phyloP scores from a whole-genome alignment of 1,139 yeast species.

The Meyerozyma sp. region DNA sequence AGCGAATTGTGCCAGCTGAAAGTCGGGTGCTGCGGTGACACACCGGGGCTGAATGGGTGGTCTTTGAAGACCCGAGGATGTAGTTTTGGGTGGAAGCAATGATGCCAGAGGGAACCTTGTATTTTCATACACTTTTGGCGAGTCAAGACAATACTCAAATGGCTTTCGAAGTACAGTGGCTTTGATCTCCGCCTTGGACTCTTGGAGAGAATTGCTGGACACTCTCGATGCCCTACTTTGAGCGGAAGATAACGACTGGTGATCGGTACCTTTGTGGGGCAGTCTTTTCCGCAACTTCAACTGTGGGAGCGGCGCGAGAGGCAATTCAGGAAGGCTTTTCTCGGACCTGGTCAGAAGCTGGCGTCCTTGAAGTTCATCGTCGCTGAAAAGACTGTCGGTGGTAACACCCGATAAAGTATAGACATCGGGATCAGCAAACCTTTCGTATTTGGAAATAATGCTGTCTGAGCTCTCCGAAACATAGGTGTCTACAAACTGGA shows the following conservation, averaged over 20 bases:
- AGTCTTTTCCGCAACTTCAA: background rate
- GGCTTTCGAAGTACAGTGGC: slow-evolving; percentile 24
- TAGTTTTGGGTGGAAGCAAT: slow-evolving; percentile 8
- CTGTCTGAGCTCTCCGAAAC: background rate
- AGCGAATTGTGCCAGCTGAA: background rate
- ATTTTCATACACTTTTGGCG: slow-evolving; percentile 24
- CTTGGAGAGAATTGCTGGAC: slow-evolving; percentile 1
- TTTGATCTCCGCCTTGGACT: slow-evolving; percentile 15
- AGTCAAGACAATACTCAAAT: slow-evolving; percentile 29
- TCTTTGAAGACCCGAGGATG: background rate
- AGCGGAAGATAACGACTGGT: background rate
- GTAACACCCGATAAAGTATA: background rate
- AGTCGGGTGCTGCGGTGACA: slow-evolving; percentile 1
- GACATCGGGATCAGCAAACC: background rate
- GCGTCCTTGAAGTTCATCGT: background rate
- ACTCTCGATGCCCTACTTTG: background rate
- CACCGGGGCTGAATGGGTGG: slow-evolving; percentile 1
- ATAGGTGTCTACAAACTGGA: slow-evolving; percentile 3
- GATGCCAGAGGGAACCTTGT: slow-evolving; percentile 19
- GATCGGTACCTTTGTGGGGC: background rate
- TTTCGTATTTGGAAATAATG: background rate
- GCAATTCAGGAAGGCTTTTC: slow-evolving; percentile 1
- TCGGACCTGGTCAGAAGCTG: background rate
- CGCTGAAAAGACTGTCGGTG: background rate
- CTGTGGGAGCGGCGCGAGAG: background rate